Percentiles rank a stretch among this genome's conserved stretches.
Conservation (phyloP, 2,329 filamentous ascomycete species). For the Aureobasidium sp. region DNA sequence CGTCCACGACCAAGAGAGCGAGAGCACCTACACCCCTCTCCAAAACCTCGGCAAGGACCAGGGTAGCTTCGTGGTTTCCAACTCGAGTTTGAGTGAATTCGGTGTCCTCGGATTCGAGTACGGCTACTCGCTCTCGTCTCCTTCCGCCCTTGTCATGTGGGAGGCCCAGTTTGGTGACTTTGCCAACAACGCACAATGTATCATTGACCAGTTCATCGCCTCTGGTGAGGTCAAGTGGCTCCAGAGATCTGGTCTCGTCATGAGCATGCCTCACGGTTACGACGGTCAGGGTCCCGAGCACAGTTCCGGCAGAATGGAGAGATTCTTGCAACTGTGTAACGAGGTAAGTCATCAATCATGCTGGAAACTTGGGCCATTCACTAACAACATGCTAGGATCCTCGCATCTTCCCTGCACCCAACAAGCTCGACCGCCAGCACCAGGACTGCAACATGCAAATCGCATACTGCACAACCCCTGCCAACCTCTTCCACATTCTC, state of each 20-base stretch:
- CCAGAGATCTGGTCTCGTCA: slow-evolving; percentile 90
- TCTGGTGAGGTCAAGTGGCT: slow-evolving; percentile 98
- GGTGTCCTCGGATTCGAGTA: slow-evolving; percentile 91
- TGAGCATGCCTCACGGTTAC: slow-evolving; percentile 95
- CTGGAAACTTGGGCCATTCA: neutral
- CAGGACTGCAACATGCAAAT: slow-evolving; percentile 99
- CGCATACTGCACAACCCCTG: slow-evolving; percentile 90
- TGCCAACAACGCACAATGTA: slow-evolving; percentile 97
- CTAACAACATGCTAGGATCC: slow-evolving; percentile 52
- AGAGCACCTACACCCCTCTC: slow-evolving; percentile 85
- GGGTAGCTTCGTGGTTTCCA: slow-evolving; percentile 91
- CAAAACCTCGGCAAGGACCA: slow-evolving; percentile 85
- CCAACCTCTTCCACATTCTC: slow-evolving; percentile 93
- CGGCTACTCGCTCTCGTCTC: slow-evolving; percentile 93
- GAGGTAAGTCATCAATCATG: slow-evolving; percentile 39
- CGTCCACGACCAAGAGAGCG: slow-evolving; percentile 93
- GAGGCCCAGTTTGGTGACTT: slow-evolving; percentile 99
- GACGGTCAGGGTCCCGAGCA: slow-evolving; percentile 98
- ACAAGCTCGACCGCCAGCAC: slow-evolving; percentile 92
- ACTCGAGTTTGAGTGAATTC: slow-evolving; percentile 76
- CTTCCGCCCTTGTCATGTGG: slow-evolving; percentile 97
- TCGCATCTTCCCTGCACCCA: slow-evolving; percentile 75
- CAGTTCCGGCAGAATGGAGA: slow-evolving; percentile 93
- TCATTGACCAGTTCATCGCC: slow-evolving; percentile 97
- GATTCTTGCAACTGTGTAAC: slow-evolving; percentile 94